Evolutionary conservation across 345 rosid species (phyloP), one percentile per base, ranked within the genome.

Genomic region (Abelmoschus esculentus): DNA sequence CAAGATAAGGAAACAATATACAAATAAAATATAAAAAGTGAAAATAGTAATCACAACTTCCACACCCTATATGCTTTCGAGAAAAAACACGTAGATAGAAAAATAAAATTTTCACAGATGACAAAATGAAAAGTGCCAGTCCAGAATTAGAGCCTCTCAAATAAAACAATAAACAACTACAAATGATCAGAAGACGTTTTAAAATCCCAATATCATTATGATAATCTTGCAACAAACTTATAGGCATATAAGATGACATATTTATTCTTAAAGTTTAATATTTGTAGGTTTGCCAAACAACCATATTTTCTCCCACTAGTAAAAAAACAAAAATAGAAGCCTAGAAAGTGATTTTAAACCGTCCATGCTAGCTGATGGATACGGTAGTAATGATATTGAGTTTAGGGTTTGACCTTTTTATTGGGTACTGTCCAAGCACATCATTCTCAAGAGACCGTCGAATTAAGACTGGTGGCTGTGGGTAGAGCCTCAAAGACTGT

Each of bases 381-480:
- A 49, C 52, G 66, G 31, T 19, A 40, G 47, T 31, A 46, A 3
- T 46, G 12, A 71, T 19, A 13, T 17, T 53, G 36, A 70, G 5
- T 22, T 61, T 28, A 69, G 58, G 18, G 28, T 15, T 1, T 44
- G 19, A 93, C 98, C 90, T 91, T 80, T 80, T 86, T 70, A 91
- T 89, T 1, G 87, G 98, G 81, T 91, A 93, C 58, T 73, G 74
- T 69, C 97, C 98, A 69, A 93, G 97, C 59, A 79, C 62, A 76
- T 93, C 98, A 31, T 80, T 76, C 66, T 83, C 85, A 38, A 89
- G 40, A 69, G 97, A 90, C 58, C 98, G 96, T 4, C 97, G 97
- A 62, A 93, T 93, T 59, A 93, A 79, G 69, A 93, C 97, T 15
- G 98, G 98, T 66, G 98, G 98, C 73, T 93, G 98, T 52, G 98